Percentiles rank a stretch among this genome's conserved stretches.
Conservation (phyloP, 345 rosid genomes). For the Microcos paniculata region DNA sequence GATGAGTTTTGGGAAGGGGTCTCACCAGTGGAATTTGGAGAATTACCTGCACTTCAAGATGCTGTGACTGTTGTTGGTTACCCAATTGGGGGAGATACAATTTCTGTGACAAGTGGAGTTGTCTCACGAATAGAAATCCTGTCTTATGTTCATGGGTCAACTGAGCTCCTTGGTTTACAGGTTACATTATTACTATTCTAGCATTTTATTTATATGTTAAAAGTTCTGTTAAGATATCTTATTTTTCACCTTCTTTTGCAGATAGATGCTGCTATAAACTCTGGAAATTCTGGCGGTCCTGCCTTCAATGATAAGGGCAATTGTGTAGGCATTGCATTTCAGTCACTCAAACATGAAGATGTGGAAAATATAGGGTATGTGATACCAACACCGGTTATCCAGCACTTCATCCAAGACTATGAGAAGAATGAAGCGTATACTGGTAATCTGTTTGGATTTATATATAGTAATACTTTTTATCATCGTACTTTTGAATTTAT, state of each 20-base stretch:
- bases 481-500: neutral
- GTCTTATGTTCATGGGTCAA: conserved; percentile 68
- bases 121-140: conserved; percentile 73
- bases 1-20: conserved; percentile 77
- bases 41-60: conserved; percentile 74
- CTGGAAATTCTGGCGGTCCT: conserved; percentile 81
- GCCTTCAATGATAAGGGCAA: conserved; percentile 72
- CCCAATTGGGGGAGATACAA: conserved; percentile 77
- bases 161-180: conserved; percentile 74
- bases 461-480: neutral
- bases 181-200: conserved; percentile 26
- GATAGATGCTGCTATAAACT: conserved; percentile 82
- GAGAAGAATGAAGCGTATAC: conserved; percentile 69
- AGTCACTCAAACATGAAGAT: conserved; percentile 75
- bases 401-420: conserved; percentile 61
- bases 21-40: conserved; percentile 62
- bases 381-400: conserved; percentile 71
- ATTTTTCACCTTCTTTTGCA: conserved; percentile 25
- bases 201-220: neutral
- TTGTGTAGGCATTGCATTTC: conserved; percentile 81
- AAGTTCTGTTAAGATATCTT: neutral
- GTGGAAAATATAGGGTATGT: conserved; percentile 75
- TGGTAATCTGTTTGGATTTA: conserved; percentile 30
- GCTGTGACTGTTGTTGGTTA: conserved; percentile 82
- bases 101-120: conserved; percentile 77